Percentiles rank a stretch among this genome's conserved stretches.
Conservation (phyloP, 2,329 filamentous ascomycete genomes). For the Arthroderma uncinatum region DNA sequence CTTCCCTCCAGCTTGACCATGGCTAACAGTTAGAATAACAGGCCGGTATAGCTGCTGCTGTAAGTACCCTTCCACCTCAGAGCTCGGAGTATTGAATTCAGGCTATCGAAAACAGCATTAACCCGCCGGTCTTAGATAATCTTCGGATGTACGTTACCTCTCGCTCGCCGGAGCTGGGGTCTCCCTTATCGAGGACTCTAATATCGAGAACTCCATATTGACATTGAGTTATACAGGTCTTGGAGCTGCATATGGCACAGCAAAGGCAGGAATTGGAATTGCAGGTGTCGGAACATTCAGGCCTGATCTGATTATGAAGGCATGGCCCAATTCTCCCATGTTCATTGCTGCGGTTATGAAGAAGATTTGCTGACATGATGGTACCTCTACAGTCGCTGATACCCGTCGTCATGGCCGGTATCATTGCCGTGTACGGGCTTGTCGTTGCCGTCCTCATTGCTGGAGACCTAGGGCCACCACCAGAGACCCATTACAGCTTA, state of each 20-base stretch:
- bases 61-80: conserved; percentile 21
- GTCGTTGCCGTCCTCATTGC: conserved; percentile 95
- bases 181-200: background rate
- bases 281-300: conserved; percentile 55
- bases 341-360: background rate
- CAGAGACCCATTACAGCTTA: conserved; percentile 60
- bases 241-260: conserved; percentile 57
- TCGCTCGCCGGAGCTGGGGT: background rate
- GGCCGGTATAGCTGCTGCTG: conserved; percentile 41
- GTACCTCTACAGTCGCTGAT: conserved; percentile 36
- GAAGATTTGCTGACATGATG: conserved; percentile 15
- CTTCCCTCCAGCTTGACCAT: conserved; percentile 19
- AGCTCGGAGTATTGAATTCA: background rate
- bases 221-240: conserved; percentile 37
- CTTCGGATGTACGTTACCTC: conserved; percentile 38
- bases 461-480: conserved; percentile 68
- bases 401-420: conserved; percentile 82
- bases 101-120: background rate
- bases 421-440: conserved; percentile 94
- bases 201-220: background rate
- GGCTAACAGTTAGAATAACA: conserved; percentile 15
- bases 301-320: conserved; percentile 60
- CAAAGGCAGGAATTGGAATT: conserved; percentile 58
- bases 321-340: conserved; percentile 21
- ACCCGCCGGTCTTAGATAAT: conserved; percentile 33